Evolutionary conservation across 441 rosid genomes (phyloP).

Genomic region (Lepidium campestre): DNA sequence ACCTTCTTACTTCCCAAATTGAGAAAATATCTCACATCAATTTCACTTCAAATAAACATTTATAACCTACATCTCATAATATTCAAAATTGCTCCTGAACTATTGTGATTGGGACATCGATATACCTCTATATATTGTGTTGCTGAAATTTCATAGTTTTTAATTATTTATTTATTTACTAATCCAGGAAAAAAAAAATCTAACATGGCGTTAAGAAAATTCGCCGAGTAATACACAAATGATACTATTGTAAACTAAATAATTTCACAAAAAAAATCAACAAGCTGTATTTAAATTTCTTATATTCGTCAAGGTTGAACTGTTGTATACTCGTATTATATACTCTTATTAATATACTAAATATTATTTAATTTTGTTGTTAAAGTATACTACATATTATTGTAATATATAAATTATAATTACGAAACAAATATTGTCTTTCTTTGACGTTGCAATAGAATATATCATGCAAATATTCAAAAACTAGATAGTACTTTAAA

Average conservation of each 20-base stretch:
- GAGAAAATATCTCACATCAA: not conserved
- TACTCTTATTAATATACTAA: not conserved
- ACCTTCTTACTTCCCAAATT: conserved; percentile 41
- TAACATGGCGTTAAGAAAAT: no score
- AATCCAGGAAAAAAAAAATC: no score
- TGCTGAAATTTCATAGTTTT: not conserved
- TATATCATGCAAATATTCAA: conserved; percentile 29
- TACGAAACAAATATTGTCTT: not conserved
- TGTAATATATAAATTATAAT: not conserved
- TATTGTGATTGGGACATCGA: conserved; percentile 10
- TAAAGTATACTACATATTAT: no score
- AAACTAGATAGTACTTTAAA: conserved; percentile 34
- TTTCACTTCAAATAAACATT: not conserved
- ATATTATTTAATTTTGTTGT: no score
- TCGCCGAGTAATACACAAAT: no score
- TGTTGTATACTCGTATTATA: no score
- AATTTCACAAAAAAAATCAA: no score
- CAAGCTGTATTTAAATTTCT: no score
- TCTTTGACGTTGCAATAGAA: conserved; percentile 7
- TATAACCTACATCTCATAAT: not conserved
- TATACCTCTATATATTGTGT: not conserved
- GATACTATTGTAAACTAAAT: no score
- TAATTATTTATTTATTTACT: no score
- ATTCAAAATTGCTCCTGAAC: not conserved
- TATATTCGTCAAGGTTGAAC: conserved; percentile 10